Evolutionary conservation across 2,329 filamentous ascomycete genomes (phyloP), one percentile per base, ranked within the genome.

Genomic region (Acarospora socialis): DNA sequence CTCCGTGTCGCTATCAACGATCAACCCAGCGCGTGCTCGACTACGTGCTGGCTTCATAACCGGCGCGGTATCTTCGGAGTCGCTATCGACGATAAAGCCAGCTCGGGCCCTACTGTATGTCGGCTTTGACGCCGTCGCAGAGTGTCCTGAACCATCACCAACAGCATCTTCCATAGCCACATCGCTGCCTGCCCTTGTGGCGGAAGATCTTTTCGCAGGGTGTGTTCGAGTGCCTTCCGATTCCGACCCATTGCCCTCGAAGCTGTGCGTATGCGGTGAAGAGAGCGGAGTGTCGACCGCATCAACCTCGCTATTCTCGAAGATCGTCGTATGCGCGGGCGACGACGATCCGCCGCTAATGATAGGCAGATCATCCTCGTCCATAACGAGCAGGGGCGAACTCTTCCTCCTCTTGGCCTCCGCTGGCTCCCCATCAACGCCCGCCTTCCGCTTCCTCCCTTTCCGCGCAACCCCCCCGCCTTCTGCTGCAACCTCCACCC

Each of bases 261-360:
- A n/a, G n/a, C n/a, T n/a, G 7, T 26, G 29, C 6, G 17, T 14
- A 33, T 49, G 49, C 31, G 55, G 53, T 24, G 56, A 57, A 14
- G 53, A 58, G 17, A 59, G 27, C 12, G 55, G 54, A 7, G 57
- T 60, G 33, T 63, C 58, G 4, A 48, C 50, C 10, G 42, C 42
- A 22, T 50, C 48, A 3, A 50, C 46, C n/a, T 32, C 29, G 20
- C 21, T 26, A 12, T 54, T 44, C 4, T 43, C 43, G 23, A 25
- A 25, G 27, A 22, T 37, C 23, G 7, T 39, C 27, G 8, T 28
- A 21, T 27, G 34, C 20, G 18, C 30, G 20, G 10, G 15, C 14
- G 21, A 42, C 21, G 40, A 2, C 35, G 41, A 24, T 36, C 27
- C 18, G 26, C 25, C 14, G 26, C 39, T 29, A n/a, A 29, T 29